A percentile compares a stretch with the other conserved stretches of the same genome.
These are phyloP conservation scores for Candida chilensis DNA, from an alignment of 805 yeast genomes.

Conservation along the genomic window DNA sequence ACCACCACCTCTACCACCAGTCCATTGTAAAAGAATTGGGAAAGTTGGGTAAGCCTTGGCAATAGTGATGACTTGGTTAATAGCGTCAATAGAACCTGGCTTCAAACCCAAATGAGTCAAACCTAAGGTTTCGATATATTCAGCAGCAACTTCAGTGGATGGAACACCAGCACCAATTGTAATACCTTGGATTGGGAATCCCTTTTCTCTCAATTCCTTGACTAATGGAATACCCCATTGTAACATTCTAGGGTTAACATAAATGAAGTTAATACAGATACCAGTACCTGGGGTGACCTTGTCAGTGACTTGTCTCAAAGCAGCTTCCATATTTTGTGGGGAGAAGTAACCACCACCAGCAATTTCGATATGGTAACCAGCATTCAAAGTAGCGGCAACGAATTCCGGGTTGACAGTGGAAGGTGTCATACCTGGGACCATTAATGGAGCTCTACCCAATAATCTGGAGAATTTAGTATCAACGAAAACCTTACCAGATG, in stretches of 20 bases:
- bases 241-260: constrained; percentile 94
- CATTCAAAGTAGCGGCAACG: constrained; percentile 87
- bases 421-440: constrained; percentile 99
- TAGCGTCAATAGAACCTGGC: constrained; percentile 96
- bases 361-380: constrained; percentile 95
- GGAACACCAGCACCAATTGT: constrained; percentile 99
- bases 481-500: constrained; percentile 66
- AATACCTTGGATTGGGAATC: constrained; percentile 92
- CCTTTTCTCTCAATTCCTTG: constrained; percentile 78
- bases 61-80: constrained; percentile 75
- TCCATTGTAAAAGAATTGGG: constrained; percentile 98
- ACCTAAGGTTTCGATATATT: constrained; percentile 88
- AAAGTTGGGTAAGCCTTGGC: constrained; percentile 93
- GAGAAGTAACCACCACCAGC: constrained; percentile 98
- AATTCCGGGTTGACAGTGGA: constrained; percentile 92
- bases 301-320: constrained; percentile 65
- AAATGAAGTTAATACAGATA: constrained; percentile 84
- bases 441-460: constrained; percentile 89
- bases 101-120: constrained; percentile 91
- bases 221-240: constrained; percentile 99
- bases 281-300: constrained; percentile 80
- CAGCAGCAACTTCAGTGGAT: constrained; percentile 92
- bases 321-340: constrained; percentile 60
- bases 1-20: constrained; percentile 99
- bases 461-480: constrained; percentile 92